A percentile compares a stretch with the other conserved stretches of the same genome.
Conservation (phyloP, 257 asterid species). For the Solanum sejunctum region DNA sequence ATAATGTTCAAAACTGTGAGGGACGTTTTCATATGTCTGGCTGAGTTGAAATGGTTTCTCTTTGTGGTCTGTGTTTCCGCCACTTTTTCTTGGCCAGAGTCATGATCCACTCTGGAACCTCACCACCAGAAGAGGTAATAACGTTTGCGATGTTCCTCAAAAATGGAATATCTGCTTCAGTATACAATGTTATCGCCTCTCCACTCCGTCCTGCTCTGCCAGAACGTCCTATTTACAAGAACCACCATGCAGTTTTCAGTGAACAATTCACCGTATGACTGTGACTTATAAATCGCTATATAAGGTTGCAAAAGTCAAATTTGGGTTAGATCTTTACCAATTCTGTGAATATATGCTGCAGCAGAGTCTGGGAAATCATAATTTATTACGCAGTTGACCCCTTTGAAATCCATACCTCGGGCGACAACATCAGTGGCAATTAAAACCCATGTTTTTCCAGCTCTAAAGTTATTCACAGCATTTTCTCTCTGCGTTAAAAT, state of each 20-base stretch:
- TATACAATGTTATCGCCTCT: constrained; percentile 72
- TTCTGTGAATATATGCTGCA: constrained; percentile 77
- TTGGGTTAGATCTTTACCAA: constrained; percentile 35
- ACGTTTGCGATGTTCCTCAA: constrained; percentile 71
- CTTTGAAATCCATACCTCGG: constrained; percentile 98
- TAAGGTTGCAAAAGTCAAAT: not conserved
- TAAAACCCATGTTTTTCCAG: constrained; percentile 91
- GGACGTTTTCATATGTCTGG: constrained; percentile 2
- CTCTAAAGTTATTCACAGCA: constrained; percentile 72
- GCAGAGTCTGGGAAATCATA: constrained; percentile 89
- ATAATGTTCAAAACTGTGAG: not conserved
- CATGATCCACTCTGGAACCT: constrained; percentile 67
- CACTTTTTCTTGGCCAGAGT: constrained; percentile 55
- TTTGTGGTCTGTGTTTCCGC: constrained; percentile 82
- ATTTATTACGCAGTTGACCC: constrained; percentile 76
- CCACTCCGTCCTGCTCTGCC: constrained; percentile 96
- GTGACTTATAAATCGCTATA: not conserved
- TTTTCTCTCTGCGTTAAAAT: constrained; percentile 45
- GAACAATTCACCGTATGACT: not conserved
- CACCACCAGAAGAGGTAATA: constrained; percentile 71
- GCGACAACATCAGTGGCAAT: constrained; percentile 87
- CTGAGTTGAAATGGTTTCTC: constrained; percentile 47
- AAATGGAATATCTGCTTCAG: constrained; percentile 64
- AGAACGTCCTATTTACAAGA: constrained; percentile 42
- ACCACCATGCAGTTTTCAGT: not conserved